Evolutionary conservation across 257 asterid species (phyloP).

Genomic region (Solanum sparsipilum): DNA sequence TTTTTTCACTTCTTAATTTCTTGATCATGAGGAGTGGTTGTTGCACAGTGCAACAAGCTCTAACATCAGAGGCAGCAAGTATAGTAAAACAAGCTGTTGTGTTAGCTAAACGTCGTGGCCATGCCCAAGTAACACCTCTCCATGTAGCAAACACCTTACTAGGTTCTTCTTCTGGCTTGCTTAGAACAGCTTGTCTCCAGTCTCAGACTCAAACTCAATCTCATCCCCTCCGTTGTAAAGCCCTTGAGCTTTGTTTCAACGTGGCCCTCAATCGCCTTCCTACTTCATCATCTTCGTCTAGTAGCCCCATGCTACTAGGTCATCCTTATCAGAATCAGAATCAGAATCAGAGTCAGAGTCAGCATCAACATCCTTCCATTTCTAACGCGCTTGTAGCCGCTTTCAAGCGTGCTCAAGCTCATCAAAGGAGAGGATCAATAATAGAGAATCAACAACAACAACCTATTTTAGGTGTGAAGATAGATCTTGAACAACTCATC

Average conservation of each 20-base stretch:
- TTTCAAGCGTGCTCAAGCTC: slow-evolving; percentile 88
- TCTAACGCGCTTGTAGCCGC: slow-evolving; percentile 91
- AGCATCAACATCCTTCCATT: slow-evolving; percentile 31
- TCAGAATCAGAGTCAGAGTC: not conserved
- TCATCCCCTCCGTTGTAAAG: slow-evolving; percentile 88
- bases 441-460: slow-evolving; percentile 64
- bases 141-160: slow-evolving; percentile 84
- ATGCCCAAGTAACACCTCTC: slow-evolving; percentile 85
- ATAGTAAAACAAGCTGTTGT: slow-evolving; percentile 56
- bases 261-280: slow-evolving; percentile 91
- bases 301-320: slow-evolving; percentile 26
- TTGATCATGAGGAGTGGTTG: slow-evolving; percentile 60
- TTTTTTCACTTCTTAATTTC: not conserved
- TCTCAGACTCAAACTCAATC: slow-evolving; percentile 38
- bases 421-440: slow-evolving; percentile 66
- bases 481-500: slow-evolving; percentile 75
- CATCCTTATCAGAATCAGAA: not conserved
- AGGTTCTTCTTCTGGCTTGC: slow-evolving; percentile 33
- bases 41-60: slow-evolving; percentile 49
- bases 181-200: slow-evolving; percentile 55
- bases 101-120: slow-evolving; percentile 75
- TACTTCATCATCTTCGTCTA: slow-evolving; percentile 25
- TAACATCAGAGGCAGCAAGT: slow-evolving; percentile 45
- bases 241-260: slow-evolving; percentile 91
- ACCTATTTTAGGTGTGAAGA: slow-evolving; percentile 47